A percentile compares a stretch with the other conserved stretches of the same genome.
These are phyloP conservation scores for Cutaneotrichosporon arboriforme DNA, from an alignment of 1,284 basidiomycete genomes.

Conservation along the genomic window DNA sequence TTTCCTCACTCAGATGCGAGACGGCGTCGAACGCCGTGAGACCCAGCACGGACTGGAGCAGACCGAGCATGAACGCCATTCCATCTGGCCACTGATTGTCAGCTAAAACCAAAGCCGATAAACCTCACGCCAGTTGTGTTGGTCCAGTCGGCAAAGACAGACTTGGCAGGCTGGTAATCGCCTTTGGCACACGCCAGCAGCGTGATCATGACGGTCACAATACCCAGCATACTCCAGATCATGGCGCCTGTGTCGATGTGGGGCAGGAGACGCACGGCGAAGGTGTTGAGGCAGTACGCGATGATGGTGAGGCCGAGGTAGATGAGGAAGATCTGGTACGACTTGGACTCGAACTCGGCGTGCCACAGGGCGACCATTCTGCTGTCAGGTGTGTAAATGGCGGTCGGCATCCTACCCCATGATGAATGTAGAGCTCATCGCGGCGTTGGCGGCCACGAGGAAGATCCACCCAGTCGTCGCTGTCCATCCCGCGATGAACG, in stretches of 20 bases:
- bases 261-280: conserved; percentile 28
- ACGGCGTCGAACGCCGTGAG: conserved; percentile 40
- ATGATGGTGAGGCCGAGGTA: conserved; percentile 24
- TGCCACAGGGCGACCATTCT: conserved; percentile 37
- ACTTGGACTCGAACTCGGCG: conserved; percentile 25
- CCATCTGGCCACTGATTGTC: conserved; percentile 43
- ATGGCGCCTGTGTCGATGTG: conserved; percentile 33
- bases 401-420: conserved; percentile 11
- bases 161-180: conserved; percentile 40
- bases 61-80: conserved; percentile 48
- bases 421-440: conserved; percentile 27
- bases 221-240: conserved; percentile 41
- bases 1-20: conserved; percentile 28
- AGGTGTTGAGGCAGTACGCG: conserved; percentile 33
- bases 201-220: conserved; percentile 43
- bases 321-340: conserved; percentile 27
- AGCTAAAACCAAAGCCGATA: neutral
- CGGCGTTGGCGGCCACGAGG: conserved; percentile 14
- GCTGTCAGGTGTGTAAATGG: conserved; percentile 11
- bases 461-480: conserved; percentile 24
- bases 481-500: conserved; percentile 26
- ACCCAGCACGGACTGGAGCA: conserved; percentile 47
- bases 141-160: conserved; percentile 45
- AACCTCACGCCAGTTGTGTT: conserved; percentile 43
- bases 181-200: conserved; percentile 38